Evolutionary conservation across 164 flowering plant genomes (phyloP).

Genomic region (Platanus orientalis): DNA sequence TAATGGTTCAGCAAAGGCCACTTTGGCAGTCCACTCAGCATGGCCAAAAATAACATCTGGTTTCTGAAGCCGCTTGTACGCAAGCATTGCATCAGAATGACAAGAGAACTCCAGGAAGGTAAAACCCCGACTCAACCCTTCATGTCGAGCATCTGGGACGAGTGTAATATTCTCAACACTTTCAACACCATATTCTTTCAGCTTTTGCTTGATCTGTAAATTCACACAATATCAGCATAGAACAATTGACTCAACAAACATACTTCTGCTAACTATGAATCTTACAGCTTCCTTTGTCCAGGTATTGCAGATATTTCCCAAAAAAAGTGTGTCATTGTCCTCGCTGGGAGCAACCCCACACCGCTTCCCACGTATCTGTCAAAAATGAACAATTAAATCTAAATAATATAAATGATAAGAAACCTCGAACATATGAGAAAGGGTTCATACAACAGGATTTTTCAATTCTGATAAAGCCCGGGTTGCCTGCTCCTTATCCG

Average conservation of each 20-base stretch:
- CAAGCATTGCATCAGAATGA: constrained; percentile 70
- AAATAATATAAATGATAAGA: background rate
- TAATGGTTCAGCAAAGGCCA: constrained; percentile 83
- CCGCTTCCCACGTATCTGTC: constrained; percentile 67
- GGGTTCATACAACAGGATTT: constrained; percentile 52
- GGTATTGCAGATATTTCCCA: constrained; percentile 81
- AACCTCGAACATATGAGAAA: background rate
- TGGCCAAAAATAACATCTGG: constrained; percentile 81
- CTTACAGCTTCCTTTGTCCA: constrained; percentile 92
- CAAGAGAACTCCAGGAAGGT: constrained; percentile 74
- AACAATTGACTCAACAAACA: constrained; percentile 6
- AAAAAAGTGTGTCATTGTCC: constrained; percentile 67
- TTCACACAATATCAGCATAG: background rate
- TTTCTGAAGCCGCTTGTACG: constrained; percentile 75
- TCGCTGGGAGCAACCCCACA: constrained; percentile 72
- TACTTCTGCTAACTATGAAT: constrained; percentile 6
- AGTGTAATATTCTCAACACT: constrained; percentile 61
- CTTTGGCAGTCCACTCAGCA: constrained; percentile 72
- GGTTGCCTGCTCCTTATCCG: constrained; percentile 55
- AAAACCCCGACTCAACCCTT: constrained; percentile 80
- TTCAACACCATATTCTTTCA: constrained; percentile 36
- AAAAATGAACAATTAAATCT: constrained; percentile 8
- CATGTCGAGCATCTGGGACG: constrained; percentile 57
- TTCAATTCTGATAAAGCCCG: constrained; percentile 65
- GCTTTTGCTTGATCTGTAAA: constrained; percentile 57